Evolutionary conservation across 2,329 filamentous ascomycete genomes (phyloP).

Genomic region (Grosmannia penicillata): DNA sequence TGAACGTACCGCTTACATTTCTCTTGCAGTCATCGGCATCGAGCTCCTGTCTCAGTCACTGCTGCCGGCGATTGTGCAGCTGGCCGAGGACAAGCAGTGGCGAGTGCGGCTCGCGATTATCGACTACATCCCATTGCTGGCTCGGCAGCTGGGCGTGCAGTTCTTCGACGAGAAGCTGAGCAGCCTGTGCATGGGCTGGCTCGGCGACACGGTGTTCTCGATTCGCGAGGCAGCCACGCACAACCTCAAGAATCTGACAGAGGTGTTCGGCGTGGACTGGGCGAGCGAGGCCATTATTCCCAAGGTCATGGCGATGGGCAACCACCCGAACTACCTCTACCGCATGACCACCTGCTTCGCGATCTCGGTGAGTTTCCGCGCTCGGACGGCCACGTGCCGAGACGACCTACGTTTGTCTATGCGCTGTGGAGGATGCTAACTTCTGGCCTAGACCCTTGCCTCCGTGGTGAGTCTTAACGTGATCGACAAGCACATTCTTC

Average conservation of each 20-base stretch:
- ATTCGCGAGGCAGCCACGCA: slow-evolving; percentile 95
- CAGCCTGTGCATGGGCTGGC: slow-evolving; percentile 93
- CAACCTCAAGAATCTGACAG: slow-evolving; percentile 95
- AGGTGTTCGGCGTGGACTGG: slow-evolving; percentile 97
- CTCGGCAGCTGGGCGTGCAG: slow-evolving; percentile 86
- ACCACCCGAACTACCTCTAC: slow-evolving; percentile 97
- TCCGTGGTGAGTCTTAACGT: slow-evolving; percentile 87
- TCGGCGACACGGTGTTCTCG: slow-evolving; percentile 96
- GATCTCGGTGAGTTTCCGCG: slow-evolving; percentile 62
- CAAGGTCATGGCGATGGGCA: slow-evolving; percentile 97
- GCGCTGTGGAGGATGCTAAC: too few species aligned
- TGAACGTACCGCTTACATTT: neutral
- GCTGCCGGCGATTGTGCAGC: slow-evolving; percentile 88
- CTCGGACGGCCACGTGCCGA: too few species aligned
- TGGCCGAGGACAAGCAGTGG: slow-evolving; percentile 99
- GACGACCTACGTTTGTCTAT: too few species aligned
- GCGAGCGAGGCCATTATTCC: slow-evolving; percentile 93
- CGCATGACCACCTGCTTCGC: slow-evolving; percentile 99
- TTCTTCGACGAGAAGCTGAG: slow-evolving; percentile 98
- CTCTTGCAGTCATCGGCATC: slow-evolving; percentile 72
- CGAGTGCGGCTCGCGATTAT: slow-evolving; percentile 95
- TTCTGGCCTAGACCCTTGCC: slow-evolving; percentile 89
- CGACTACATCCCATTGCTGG: slow-evolving; percentile 94
- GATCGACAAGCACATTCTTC: slow-evolving; percentile 82
- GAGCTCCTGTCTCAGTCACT: slow-evolving; percentile 92